phyloP scores from a whole-genome alignment of 345 rosid species.

The Cardamine occulta region DNA sequence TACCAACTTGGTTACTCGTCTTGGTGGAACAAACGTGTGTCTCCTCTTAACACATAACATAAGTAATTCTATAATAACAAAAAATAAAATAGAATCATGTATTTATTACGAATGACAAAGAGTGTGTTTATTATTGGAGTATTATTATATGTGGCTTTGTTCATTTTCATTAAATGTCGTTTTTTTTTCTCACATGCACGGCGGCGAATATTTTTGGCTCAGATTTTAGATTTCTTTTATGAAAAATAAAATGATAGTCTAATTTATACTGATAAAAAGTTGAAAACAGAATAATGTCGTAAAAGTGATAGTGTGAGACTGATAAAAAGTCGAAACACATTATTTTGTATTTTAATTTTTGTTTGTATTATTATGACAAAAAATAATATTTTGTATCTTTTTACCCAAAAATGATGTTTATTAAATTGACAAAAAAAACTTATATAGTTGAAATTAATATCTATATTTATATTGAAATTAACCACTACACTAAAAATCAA shows the following conservation, averaged over 20 bases:
- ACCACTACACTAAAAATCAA: not conserved
- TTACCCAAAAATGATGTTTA: too few species aligned
- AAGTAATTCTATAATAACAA: not conserved
- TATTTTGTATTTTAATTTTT: too few species aligned
- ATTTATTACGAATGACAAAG: not conserved
- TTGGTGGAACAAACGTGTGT: constrained; percentile 36
- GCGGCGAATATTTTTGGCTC: constrained; percentile 10
- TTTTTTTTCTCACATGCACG: constrained; percentile 19
- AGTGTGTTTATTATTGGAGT: constrained; percentile 8
- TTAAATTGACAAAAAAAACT: too few species aligned
- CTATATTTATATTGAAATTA: not conserved
- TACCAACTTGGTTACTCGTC: constrained; percentile 35
- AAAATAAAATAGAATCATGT: constrained; percentile 2
- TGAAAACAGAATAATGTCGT: not conserved
- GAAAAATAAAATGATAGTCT: not conserved
- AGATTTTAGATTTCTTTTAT: not conserved
- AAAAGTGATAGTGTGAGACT: too few species aligned
- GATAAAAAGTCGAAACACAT: not conserved
- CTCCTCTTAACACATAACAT: constrained; percentile 20
- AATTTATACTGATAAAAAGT: not conserved
- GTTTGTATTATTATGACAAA: too few species aligned
- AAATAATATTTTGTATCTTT: too few species aligned
- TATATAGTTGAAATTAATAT: not conserved
- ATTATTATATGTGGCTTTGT: not conserved
- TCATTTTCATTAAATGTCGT: constrained; percentile 20